These are phyloP conservation scores for Leucosporidium creatinivorum DNA, from an alignment of 768 basidiomycete species.

Conservation along the genomic window DNA sequence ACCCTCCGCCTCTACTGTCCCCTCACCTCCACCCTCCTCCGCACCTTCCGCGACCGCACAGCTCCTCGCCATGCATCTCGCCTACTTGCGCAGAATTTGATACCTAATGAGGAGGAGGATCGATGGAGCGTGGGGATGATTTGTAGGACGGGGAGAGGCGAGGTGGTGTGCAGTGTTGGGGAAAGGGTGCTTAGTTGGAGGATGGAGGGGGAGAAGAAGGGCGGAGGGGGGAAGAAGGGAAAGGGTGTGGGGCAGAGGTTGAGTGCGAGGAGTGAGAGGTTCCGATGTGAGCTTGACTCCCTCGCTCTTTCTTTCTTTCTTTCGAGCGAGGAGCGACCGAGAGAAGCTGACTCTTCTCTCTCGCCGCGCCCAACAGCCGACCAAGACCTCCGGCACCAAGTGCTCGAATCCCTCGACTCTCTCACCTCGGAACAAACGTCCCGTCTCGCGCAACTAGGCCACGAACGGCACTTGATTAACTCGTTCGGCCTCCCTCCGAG, in stretches of 20 bases:
- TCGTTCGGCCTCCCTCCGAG: slow-evolving; percentile 22
- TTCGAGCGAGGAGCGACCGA: too few relatives aligned
- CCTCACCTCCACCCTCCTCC: slow-evolving; percentile 17
- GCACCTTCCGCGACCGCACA: slow-evolving; percentile 22
- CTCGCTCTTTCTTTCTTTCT: too few relatives aligned
- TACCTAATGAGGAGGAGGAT: slow-evolving; percentile 23
- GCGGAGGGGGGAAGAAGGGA: slow-evolving; percentile 12
- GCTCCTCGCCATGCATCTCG: slow-evolving; percentile 16
- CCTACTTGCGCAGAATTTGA: slow-evolving; percentile 13
- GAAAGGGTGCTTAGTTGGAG: slow-evolving; percentile 25
- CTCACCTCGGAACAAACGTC: slow-evolving; percentile 18
- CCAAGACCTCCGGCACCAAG: slow-evolving; percentile 26
- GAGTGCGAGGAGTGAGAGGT: slow-evolving; percentile 24
- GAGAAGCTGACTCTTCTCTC: too few relatives aligned
- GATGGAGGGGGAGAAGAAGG: not conserved
- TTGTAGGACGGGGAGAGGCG: slow-evolving; percentile 16
- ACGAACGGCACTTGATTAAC: slow-evolving; percentile 3
- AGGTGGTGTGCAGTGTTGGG: slow-evolving; percentile 23
- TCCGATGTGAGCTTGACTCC: slow-evolving; percentile 12
- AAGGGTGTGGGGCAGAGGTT: slow-evolving; percentile 1
- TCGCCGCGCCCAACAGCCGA: slow-evolving; percentile 11
- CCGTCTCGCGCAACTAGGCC: slow-evolving; percentile 2
- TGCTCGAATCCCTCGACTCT: slow-evolving; percentile 24
- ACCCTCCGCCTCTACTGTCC: slow-evolving; percentile 19
- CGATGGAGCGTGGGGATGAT: slow-evolving; percentile 23